phyloP scores from a whole-genome alignment of 352 stramenopile species.

The Phytopythium helicoides region DNA sequence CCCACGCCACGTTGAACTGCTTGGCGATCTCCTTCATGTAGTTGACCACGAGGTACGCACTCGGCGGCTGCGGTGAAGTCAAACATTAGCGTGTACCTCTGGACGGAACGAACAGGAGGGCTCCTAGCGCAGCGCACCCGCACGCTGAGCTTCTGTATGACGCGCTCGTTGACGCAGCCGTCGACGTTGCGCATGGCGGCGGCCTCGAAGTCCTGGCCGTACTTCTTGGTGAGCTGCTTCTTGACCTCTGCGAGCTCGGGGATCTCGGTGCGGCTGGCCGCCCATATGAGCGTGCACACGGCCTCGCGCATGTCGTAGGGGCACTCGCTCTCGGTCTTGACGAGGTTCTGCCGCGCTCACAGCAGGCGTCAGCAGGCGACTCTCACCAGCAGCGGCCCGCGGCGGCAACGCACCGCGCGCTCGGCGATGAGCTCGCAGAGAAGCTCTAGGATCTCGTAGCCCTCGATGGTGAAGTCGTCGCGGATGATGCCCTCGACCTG shows the following conservation, averaged over 20 bases:
- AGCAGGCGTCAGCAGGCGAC: constrained; percentile 3
- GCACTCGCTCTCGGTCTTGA: constrained; percentile 90
- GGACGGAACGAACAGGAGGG: too few species aligned
- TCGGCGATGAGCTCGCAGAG: constrained; percentile 93
- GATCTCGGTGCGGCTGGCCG: constrained; percentile 89
- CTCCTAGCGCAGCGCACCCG: too few species aligned
- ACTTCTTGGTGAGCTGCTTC: constrained; percentile 88
- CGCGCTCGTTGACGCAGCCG: constrained; percentile 88
- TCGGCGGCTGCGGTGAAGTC: constrained; percentile 81
- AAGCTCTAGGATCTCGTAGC: constrained; percentile 94
- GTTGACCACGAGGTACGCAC: constrained; percentile 92
- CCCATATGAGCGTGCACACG: constrained; percentile 94
- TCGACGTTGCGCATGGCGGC: constrained; percentile 84
- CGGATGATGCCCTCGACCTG: constrained; percentile 93
- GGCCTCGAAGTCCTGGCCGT: constrained; percentile 86
- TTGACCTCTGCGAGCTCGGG: constrained; percentile 91
- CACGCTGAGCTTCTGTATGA: constrained; percentile 93
- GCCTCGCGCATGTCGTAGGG: constrained; percentile 92
- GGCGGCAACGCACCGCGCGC: constrained; percentile 58
- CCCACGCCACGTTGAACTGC: constrained; percentile 94
- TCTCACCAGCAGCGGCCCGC: neutral
- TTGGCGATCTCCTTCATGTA: constrained; percentile 97
- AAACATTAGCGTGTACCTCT: too few species aligned
- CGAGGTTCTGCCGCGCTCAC: constrained; percentile 55
- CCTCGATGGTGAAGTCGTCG: constrained; percentile 95